Base-by-base conservation (phyloP, 495 filamentous ascomycete genomes). In the Neurospora pannonica region DNA sequence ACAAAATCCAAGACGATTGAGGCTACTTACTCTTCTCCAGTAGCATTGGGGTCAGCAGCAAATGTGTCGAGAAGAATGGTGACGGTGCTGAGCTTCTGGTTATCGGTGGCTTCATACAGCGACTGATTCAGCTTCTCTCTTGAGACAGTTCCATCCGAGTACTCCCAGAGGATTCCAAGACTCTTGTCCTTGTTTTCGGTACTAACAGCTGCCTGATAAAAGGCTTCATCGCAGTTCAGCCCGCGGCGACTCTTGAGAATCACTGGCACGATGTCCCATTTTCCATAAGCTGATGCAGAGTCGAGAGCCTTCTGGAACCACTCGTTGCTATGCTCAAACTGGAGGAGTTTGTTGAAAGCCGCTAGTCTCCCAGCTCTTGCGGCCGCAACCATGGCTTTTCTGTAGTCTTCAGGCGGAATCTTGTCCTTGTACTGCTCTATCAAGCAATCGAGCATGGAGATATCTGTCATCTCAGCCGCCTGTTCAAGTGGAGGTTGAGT, bases 401-500 rank as follows among this genome's bases (percentile, higher is more conserved):
- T 81, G 34, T 78, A 72, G 21, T 72, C 71, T 28, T 72, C 38
- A 9, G 28, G n/a, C 37, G n/a, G 19, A n/a, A 72, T 38, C 21
- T 43, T 70, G 69, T 83, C 43, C 28, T 81, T 79, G 19, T 75
- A 77, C 17, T 76, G 75, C 4, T 78, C 71, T 4, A 83, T 67
- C 24, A 82, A 71, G 71, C 76, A 81, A 24, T 81, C 79, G 38
- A 82, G 78, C 80, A 82, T 82, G 10, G 79, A 76, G 28, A 77
- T 71, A 31, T 82, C 80, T 10, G 81, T 77, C 28, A 79, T 17
- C 15, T 75, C 71, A 31, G 80, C 79, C 15, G 80, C 77, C 3
- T 80, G 76, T 15, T 77, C 79, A n/a, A 82, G 74, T 24, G 80
- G 80, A 9, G 79, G 75, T 39, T 46, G 42, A 11, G 77, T 38